Evolutionary conservation across 768 basidiomycete species (phyloP).

Genomic region (Porpolomopsis calyptriformis): DNA sequence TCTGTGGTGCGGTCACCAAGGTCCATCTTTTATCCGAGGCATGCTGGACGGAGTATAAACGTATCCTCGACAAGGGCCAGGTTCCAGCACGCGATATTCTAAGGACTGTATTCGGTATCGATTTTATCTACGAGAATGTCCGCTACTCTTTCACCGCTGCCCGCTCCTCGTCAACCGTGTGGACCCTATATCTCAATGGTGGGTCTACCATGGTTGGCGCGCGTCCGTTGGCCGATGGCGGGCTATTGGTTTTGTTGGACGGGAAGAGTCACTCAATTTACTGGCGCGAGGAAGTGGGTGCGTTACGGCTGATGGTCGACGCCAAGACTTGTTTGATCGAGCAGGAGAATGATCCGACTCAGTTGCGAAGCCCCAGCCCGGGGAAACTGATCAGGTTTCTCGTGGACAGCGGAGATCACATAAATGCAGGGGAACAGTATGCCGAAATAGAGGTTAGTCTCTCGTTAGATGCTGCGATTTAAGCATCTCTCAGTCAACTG

Average conservation of each 20-base stretch:
- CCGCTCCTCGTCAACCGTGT: constrained; percentile 76
- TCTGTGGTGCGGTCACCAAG: constrained; percentile 94
- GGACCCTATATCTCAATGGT: constrained; percentile 96
- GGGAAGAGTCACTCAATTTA: constrained; percentile 96
- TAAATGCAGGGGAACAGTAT: constrained; percentile 93
- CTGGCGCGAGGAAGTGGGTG: constrained; percentile 97
- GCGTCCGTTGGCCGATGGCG: constrained; percentile 88
- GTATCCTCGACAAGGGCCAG: constrained; percentile 95
- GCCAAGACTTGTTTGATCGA: constrained; percentile 97
- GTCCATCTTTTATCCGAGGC: constrained; percentile 84
- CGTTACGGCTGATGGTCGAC: constrained; percentile 86
- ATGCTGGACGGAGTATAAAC: constrained; percentile 88
- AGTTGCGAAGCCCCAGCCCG: constrained; percentile 89
- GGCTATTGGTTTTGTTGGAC: constrained; percentile 82
- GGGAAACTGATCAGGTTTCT: constrained; percentile 93
- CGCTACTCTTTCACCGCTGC: constrained; percentile 95
- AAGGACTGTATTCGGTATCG: constrained; percentile 92
- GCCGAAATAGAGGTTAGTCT: constrained; percentile 86
- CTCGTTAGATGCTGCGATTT: neutral
- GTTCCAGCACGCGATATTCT: constrained; percentile 89
- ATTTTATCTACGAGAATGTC: constrained; percentile 94
- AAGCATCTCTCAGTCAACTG: constrained; percentile 6
- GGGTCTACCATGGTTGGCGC: constrained; percentile 87
- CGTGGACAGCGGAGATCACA: constrained; percentile 94
- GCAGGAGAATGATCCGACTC: constrained; percentile 98